Base-by-base conservation (phyloP, 306 rosid genomes). In the Vigna angularis region DNA sequence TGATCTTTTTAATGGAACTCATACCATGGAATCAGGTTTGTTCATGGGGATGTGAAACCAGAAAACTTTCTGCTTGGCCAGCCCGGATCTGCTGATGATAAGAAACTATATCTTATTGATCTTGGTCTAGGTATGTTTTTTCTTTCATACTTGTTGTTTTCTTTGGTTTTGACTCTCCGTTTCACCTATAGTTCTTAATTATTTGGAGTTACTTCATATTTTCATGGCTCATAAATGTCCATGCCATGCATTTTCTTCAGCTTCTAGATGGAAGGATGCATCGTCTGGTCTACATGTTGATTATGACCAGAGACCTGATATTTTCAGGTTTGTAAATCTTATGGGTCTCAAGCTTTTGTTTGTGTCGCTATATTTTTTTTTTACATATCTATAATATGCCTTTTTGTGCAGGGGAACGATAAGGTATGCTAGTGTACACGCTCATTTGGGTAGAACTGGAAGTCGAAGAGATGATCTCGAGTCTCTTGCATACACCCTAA, bases 41-140 rank as follows among this genome's bases (percentile, higher is more conserved):
- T 93, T 86, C 98, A 93, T 70, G 98, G 98, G 75, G 98, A 93
- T 79, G 97, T 93, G 76, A 93, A 93, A 85, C 98, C 98, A 16
- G 98, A 93, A 79, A 93, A 93, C 87, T 93, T 93, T 78, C 89
- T 93, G 81, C 96, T 93, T 82, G 98, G 98, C 84, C 98, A 87
- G 75, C 88, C 93, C 20, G 98, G 97, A 86, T 58, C 98, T 15
- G 82, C 90, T 70, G 98, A 93, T 53, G 98, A 93, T 86, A 93
- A 93, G 89, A 91, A 93, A 85, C 83, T 93, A 70, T 91, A 86
- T 87, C 98, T 93, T 76, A 88, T 93, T 76, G 98, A 93, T 86
- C 97, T 93, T 85, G 97, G 98, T 57, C 82, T 93, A 82, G 98
- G 98, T 89, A 88, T 77, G 88, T 36, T 62, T 72, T 50, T 53